Evolutionary conservation across 2,329 filamentous ascomycete genomes (phyloP).

Genomic region (Fusarium irregulare): DNA sequence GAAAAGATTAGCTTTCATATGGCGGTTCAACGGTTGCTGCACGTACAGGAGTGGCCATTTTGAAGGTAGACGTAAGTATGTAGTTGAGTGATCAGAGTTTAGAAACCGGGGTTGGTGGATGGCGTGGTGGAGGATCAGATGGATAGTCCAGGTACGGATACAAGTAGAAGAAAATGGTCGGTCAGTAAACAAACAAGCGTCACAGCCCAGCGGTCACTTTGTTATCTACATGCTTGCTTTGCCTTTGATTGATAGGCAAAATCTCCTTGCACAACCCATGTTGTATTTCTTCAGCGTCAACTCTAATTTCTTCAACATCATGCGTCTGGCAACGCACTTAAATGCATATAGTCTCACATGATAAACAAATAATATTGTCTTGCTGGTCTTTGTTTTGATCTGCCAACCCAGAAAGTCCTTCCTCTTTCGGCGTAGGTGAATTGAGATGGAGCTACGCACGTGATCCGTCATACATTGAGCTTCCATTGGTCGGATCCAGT

Average conservation of each 20-base stretch:
- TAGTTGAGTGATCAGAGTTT: conserved; percentile 37
- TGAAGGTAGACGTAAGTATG: conserved; percentile 37
- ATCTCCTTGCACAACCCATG: conserved; percentile 30
- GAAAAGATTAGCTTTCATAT: conserved; percentile 34
- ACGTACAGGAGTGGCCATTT: conserved; percentile 55
- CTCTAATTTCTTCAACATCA: conserved; percentile 26
- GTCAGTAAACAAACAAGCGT: conserved; percentile 47
- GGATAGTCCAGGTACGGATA: not conserved
- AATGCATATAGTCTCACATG: not conserved
- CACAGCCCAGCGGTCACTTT: conserved; percentile 41
- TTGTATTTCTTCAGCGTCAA: conserved; percentile 24
- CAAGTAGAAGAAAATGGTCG: conserved; percentile 39
- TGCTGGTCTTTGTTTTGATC: conserved; percentile 31
- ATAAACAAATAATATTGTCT: conserved; percentile 9
- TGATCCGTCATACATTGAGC: conserved; percentile 5
- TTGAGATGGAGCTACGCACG: not conserved
- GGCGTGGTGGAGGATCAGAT: conserved; percentile 36
- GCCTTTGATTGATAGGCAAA: not conserved
- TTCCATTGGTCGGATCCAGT: not conserved
- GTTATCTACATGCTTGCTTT: conserved; percentile 36
- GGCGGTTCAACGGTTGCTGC: not conserved
- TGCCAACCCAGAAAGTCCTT: conserved; percentile 43
- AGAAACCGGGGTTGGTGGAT: conserved; percentile 37
- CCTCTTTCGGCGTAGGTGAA: conserved; percentile 39
- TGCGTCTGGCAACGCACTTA: conserved; percentile 17